Evolutionary conservation across 352 stramenopile genomes (phyloP).

Genomic region (Pythium phragmitis): DNA sequence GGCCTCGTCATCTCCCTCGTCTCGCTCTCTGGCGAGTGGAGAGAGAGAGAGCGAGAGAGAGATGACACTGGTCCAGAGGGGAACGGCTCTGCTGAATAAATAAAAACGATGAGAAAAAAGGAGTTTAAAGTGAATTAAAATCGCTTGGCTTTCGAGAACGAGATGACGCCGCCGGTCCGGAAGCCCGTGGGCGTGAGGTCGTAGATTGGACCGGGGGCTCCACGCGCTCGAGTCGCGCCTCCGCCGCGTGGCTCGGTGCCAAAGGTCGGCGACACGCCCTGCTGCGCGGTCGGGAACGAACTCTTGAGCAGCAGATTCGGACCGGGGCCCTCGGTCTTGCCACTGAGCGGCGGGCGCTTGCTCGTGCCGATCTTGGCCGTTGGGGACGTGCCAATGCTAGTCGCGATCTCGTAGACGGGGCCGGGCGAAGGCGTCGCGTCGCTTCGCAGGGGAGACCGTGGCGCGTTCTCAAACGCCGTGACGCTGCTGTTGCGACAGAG

Average conservation of each 20-base stretch:
- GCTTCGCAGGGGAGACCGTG: conserved; percentile 39
- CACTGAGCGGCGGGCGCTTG: conserved; percentile 49
- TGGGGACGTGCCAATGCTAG: conserved; percentile 38
- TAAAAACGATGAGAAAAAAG: conserved; percentile 15
- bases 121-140: conserved; percentile 30
- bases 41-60: neutral
- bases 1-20: too few relatives aligned
- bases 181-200: conserved; percentile 65
- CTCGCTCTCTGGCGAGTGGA: too few relatives aligned
- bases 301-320: conserved; percentile 65
- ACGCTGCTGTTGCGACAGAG: conserved; percentile 43
- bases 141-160: conserved; percentile 73
- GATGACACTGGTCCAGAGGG: neutral
- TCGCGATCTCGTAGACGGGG: conserved; percentile 72
- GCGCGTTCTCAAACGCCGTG: conserved; percentile 67
- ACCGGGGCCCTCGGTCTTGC: conserved; percentile 54
- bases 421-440: conserved; percentile 68
- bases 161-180: conserved; percentile 43
- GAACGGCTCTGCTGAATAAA: conserved; percentile 6
- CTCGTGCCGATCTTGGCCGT: conserved; percentile 66
- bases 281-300: conserved; percentile 42
- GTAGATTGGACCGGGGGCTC: conserved; percentile 63
- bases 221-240: neutral
- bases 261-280: conserved; percentile 67
- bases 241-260: conserved; percentile 60